Base-by-base conservation (phyloP, 148 eudicot species). In the Polygonum aviculare region DNA sequence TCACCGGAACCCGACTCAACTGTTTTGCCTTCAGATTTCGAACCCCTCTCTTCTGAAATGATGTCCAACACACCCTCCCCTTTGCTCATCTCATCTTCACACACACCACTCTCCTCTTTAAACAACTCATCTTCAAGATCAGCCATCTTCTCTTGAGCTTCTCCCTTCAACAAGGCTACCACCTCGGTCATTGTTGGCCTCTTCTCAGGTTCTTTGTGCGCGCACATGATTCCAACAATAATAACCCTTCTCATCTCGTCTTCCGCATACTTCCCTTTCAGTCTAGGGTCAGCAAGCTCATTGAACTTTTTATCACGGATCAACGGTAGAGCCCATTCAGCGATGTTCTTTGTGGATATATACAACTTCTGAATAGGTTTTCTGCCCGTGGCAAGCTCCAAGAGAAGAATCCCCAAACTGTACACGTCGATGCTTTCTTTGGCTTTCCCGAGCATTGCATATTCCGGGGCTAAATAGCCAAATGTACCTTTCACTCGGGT, bases 351-450 rank as follows among this genome's bases (percentile, higher is more conserved):
- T 48, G 81, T 38, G 41, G 86, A 62, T 3, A 80, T 15, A 74
- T 77, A 76, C 48, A 88, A 75, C 81, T 82, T 91, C 80, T 89
- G 92, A 54, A 94, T 70, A 4, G 98, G 93, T 84, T 86, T 89
- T 81, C 83, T 89, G 44, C 98, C 96, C 44, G 83, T 94, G 74
- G 83, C 90, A 70, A 94, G 90, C 87, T 90, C 97, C 2, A 94
- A 87, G 62, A 92, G 78, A 40, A 94, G 94, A 60, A 94, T 92
- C 18, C 98, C 96, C 33, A 88, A 94, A 79, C 98, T 94, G 85
- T 89, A 92, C 36, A 90, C 93, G 82, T 92, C 96, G 40, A 93
- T 89, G 80, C 94, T 84, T 81, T 92, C 96, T 7, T 91, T 86
- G 74, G 97, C 93, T 81, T 92, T 82, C 40, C 94, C 97, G 10